A percentile compares a stretch with the other conserved stretches of the same genome.
phyloP scores from a whole-genome alignment of 2,329 filamentous ascomycete species.

The Arachnopeziza araneosa region DNA sequence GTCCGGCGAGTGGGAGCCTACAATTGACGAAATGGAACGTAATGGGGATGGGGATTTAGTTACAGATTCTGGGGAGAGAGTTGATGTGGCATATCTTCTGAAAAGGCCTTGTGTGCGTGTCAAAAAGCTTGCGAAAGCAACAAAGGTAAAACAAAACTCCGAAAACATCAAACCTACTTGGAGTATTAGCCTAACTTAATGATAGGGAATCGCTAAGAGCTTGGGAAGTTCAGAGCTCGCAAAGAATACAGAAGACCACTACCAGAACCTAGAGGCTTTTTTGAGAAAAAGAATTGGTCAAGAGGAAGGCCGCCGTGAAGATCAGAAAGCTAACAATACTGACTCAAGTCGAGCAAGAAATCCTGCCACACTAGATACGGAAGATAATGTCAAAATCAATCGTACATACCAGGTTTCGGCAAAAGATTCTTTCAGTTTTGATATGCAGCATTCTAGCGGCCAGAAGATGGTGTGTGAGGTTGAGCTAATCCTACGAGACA shows the following conservation, averaged over 20 bases:
- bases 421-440: constrained; percentile 83
- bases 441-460: constrained; percentile 80
- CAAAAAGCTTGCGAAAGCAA: constrained; percentile 80
- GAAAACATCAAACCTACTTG: not conserved
- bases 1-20: constrained; percentile 45
- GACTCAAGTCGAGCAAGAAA: constrained; percentile 78
- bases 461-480: constrained; percentile 85
- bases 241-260: constrained; percentile 32
- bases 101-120: constrained; percentile 83
- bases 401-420: constrained; percentile 77
- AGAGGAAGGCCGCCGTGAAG: constrained; percentile 67
- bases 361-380: constrained; percentile 66
- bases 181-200: not conserved
- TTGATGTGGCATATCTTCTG: constrained; percentile 89
- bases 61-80: constrained; percentile 66
- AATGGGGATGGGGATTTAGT: constrained; percentile 58
- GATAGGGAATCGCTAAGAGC: constrained; percentile 18
- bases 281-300: constrained; percentile 55
- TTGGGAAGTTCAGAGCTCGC: constrained; percentile 34
- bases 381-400: constrained; percentile 67
- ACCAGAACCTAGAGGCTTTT: not conserved
- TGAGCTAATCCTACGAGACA: constrained; percentile 81
- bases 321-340: constrained; percentile 80
- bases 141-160: constrained; percentile 50
- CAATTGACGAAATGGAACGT: constrained; percentile 53